Evolutionary conservation across 768 basidiomycete genomes (phyloP), one percentile per base, ranked within the genome.

Genomic region (Mycena kentingensis): DNA sequence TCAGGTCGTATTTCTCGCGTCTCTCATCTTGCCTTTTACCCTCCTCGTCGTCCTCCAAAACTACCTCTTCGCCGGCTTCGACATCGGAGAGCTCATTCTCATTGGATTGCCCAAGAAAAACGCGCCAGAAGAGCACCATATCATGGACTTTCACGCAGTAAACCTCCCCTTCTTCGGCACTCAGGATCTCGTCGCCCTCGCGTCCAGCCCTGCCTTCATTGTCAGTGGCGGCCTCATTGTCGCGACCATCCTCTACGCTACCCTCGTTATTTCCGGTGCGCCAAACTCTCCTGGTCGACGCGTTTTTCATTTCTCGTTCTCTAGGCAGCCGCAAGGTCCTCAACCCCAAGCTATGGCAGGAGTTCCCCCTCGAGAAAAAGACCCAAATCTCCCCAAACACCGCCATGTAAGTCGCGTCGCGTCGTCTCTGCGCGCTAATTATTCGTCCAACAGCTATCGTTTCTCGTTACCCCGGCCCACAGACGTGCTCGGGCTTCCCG

Each of bases 311-410:
- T 7, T 25, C 45, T 54, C 44, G 34, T 29, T 36, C 41, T 19
- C 49, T 51, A 56, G 58, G 55, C 25, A 47, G 78, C 64, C 77
- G 82, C 28, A 85, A 84, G 62, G 85, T 88, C 19, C 77, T 96
- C 49, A 78, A 90, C 70, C 81, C 93, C 15, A 76, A 76, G 57
- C 75, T 76, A 51, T 99, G 93, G 89, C 79, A 88, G 62, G 77
- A 86, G 58, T 98, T 91, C 74, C 79, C 88, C 24, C 82, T 99
- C 51, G 71, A 75, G 48, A 80, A 90, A 61, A 97, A 96, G 72
- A 85, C 83, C 41, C 74, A 82, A 62, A 78, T 98, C 49, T 98
- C 95, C 7, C 91, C 90, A 58, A 99, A 99, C 73, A 99, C 97
- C 32, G 96, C 97, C 64, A 79, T 93, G 93, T 98, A 58, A 52